A percentile compares a stretch with the other conserved stretches of the same genome.
phyloP scores from a whole-genome alignment of 2,329 filamentous ascomycete genomes.

The Colletotrichum plurivorum region DNA sequence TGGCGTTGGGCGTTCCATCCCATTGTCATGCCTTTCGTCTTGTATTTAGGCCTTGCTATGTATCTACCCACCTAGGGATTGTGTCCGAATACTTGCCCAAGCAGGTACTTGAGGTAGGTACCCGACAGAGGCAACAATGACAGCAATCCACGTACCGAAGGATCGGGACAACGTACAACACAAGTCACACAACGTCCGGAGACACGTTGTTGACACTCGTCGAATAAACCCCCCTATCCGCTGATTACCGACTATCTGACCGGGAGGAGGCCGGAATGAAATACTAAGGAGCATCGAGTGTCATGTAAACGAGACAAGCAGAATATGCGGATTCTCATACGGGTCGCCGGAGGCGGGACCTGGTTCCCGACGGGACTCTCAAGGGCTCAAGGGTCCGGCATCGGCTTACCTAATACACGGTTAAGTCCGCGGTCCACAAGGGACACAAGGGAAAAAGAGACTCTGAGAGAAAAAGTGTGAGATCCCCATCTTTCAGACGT shows the following conservation, averaged over 20 bases:
- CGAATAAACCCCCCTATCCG: conserved; percentile 7
- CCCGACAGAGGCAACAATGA: too few species aligned
- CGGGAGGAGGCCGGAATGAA: conserved; percentile 21
- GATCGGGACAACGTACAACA: neutral
- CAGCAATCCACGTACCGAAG: neutral
- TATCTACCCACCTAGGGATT: too few species aligned
- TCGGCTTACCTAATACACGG: conserved; percentile 19
- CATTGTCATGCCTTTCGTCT: too few species aligned
- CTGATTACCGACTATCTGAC: conserved; percentile 16
- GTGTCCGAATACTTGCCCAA: neutral
- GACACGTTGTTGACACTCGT: too few species aligned
- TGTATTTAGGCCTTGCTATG: too few species aligned
- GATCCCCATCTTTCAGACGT: conserved; percentile 23
- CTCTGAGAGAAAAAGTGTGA: neutral
- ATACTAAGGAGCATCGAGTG: conserved; percentile 26
- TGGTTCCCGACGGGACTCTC: neutral
- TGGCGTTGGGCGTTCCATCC: too few species aligned
- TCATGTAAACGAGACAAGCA: conserved; percentile 11
- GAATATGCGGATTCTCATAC: conserved; percentile 24
- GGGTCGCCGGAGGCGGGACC: conserved; percentile 2
- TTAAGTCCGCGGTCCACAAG: too few species aligned
- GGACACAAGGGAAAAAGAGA: too few species aligned
- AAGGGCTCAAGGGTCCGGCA: neutral
- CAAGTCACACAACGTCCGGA: too few species aligned
- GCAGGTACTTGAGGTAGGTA: neutral